Evolutionary conservation across 2,329 filamentous ascomycete species (phyloP).

Genomic region (Fusarium poae): DNA sequence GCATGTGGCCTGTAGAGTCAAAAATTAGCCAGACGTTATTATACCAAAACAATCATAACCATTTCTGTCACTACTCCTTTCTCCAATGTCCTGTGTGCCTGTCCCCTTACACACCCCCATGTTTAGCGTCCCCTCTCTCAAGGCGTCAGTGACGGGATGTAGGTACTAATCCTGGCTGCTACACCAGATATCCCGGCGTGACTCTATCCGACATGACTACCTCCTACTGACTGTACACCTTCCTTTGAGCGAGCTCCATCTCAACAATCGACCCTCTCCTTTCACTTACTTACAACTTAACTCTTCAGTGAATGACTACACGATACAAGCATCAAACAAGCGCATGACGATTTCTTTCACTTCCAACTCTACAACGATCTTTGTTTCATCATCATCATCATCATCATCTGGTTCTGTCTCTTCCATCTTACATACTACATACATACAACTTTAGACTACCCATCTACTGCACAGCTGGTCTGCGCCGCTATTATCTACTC

Average conservation of each 20-base stretch:
- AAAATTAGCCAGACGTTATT: not conserved
- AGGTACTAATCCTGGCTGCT: constrained; percentile 18
- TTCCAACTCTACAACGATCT: constrained; percentile 37
- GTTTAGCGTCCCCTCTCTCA: constrained; percentile 29
- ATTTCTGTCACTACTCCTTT: constrained; percentile 8
- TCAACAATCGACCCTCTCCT: constrained; percentile 32
- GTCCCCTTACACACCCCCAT: constrained; percentile 11
- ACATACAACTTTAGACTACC: constrained; percentile 37
- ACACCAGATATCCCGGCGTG: constrained; percentile 32
- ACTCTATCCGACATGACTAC: constrained; percentile 34
- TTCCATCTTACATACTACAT: constrained; percentile 22
- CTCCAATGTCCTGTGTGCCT: constrained; percentile 3
- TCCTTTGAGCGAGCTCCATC: constrained; percentile 33
- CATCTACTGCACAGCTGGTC: constrained; percentile 47
- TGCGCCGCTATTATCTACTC: constrained; percentile 43
- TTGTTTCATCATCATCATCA: constrained; percentile 19
- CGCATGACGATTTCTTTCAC: constrained; percentile 41
- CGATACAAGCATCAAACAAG: constrained; percentile 47
- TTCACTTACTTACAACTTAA: constrained; percentile 32
- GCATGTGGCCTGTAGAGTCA: constrained; percentile 2
- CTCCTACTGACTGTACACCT: constrained; percentile 14
- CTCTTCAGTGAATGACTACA: constrained; percentile 45
- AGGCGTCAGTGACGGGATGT: constrained; percentile 23
- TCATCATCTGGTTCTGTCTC: constrained; percentile 11
- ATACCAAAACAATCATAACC: accelerated